Evolutionary conservation across 2,329 filamentous ascomycete species (phyloP).

Genomic region (Fusarium camptoceras): DNA sequence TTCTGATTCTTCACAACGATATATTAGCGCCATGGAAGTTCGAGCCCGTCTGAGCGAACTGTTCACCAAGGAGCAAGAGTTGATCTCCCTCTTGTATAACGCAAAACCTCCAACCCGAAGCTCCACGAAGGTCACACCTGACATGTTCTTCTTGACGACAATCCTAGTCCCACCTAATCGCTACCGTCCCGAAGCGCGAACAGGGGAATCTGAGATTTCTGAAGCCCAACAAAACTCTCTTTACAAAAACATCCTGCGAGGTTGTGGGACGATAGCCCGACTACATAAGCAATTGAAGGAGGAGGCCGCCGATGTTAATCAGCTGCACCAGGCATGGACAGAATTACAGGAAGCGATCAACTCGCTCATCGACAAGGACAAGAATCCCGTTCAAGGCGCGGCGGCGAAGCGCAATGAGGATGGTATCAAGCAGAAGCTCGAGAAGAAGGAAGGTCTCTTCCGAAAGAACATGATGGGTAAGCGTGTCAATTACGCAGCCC

Average conservation of each 20-base stretch:
- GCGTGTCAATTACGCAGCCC: slow-evolving; percentile 97
- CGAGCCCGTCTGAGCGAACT: slow-evolving; percentile 80
- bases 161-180: slow-evolving; percentile 92
- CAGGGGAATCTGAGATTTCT: slow-evolving; percentile 82
- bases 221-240: slow-evolving; percentile 90
- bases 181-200: slow-evolving; percentile 87
- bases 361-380: slow-evolving; percentile 88
- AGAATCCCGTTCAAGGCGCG: slow-evolving; percentile 83
- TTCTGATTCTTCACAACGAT: slow-evolving; percentile 67
- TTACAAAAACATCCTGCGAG: slow-evolving; percentile 85
- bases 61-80: slow-evolving; percentile 87
- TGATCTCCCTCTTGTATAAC: slow-evolving; percentile 87
- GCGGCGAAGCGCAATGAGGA: slow-evolving; percentile 85
- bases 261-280: slow-evolving; percentile 78
- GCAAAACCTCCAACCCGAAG: slow-evolving; percentile 73
- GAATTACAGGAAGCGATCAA: slow-evolving; percentile 91
- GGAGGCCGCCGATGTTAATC: slow-evolving; percentile 66
- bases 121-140: slow-evolving; percentile 70
- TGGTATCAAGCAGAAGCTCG: slow-evolving; percentile 96
- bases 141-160: slow-evolving; percentile 94
- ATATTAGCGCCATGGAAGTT: slow-evolving; percentile 86
- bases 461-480: slow-evolving; percentile 99
- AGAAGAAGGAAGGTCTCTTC: slow-evolving; percentile 99
- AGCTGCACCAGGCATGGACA: slow-evolving; percentile 85
- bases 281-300: slow-evolving; percentile 69